Base-by-base conservation (phyloP, 208 protist species). In the Leishmania turanica region DNA sequence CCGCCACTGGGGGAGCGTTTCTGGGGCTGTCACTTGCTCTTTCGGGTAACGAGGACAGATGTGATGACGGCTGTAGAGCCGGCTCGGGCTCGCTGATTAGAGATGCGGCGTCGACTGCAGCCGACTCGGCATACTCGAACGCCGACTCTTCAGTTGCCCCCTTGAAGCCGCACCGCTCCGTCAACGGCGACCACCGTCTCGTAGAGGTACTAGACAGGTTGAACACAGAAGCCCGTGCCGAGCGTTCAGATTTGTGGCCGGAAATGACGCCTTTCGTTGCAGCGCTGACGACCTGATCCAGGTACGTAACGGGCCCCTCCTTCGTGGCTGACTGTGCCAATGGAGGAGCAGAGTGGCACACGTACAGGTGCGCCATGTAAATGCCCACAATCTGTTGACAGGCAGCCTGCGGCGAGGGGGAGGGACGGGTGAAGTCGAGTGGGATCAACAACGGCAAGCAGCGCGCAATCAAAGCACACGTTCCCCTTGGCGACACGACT, bases 281-380 rank as follows among this genome's bases (percentile, higher is more conserved):
- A 45, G 72, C 51, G 15, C 21, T 13, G 15, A 85, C 77, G 1
- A 85, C 62, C 17, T 81, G 76, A 31, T 81, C 81, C 3, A 85
- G 62, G 66, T 85, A 85, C 3, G 56, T 49, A 69, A 0, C 27
- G 17, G 69, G 37, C 27, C n/a, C 11, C 54, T n/a, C 51, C 19
- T 49, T 65, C 17, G 21, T 65, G 19, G 60, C 17, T 49, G 70
- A 15, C 17, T 64, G 62, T 66, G 75, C 81, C 77, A 54, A 58
- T 47, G 77, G 77, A 47, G 74, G 74, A 53, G 40, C 37, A 7
- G 74, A 31, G 24, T 47, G 49, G 71, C 77, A 62, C 62, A 81
- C 45, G 31, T 85, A 85, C 3, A 81, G 53, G 62, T 85, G 81
- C 21, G 81, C 81, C 77, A 81, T 81, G 47, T 37, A 47, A 54